Evolutionary conservation across 192 early-diverging fungal species (phyloP), one percentile per base, ranked within the genome.

Genomic region (Coemansia sp.): DNA sequence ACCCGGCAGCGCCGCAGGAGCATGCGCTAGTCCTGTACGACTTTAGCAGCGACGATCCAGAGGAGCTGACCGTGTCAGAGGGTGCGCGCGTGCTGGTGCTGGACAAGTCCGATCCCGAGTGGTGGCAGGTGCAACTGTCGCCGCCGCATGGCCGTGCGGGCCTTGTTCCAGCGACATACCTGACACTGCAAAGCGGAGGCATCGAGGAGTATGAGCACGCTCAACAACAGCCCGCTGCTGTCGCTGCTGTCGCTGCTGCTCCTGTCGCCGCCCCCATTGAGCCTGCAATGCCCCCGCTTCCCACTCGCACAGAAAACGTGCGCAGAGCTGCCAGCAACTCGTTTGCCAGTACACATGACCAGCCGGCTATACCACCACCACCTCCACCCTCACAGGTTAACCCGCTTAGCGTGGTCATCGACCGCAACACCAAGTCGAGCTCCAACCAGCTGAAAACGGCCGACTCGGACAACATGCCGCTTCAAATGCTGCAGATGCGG

Each of bases 1-100:
- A 46, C 14, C 20, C 40, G 9, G 33, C 46, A 20, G 46, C 37
- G 0, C 20, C 55, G 2, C 59, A 56, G 28, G 63, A 65, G 39
- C 43, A 55, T 13, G 76, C 65, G n/a, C 39, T 81, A 17, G 72
- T 79, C 14, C 34, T 99, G 36, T 97, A 92, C 47, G 84, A 87
- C 42, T 99, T 97, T 72, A 65, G 84, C 15, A 85, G 90, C 11
- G 78, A 85, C 24, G 86, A 87, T 38, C 81, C 82, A 3, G 95
- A 93, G 49, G 95, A 99, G 73, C 65, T 99, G n/a, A 68, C 78
- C 6, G 91, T 99, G 13, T 50, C 60, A 0, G 93, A 92, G 54
- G 85, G 89, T 47, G 91, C 94, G 42, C 79, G 87, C 23, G 67
- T 99, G 30, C 61, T 91, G 53, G 85, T 97, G 14, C 60, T 92